phyloP scores from a whole-genome alignment of 768 basidiomycete species.

The Mycena sanguinolenta region DNA sequence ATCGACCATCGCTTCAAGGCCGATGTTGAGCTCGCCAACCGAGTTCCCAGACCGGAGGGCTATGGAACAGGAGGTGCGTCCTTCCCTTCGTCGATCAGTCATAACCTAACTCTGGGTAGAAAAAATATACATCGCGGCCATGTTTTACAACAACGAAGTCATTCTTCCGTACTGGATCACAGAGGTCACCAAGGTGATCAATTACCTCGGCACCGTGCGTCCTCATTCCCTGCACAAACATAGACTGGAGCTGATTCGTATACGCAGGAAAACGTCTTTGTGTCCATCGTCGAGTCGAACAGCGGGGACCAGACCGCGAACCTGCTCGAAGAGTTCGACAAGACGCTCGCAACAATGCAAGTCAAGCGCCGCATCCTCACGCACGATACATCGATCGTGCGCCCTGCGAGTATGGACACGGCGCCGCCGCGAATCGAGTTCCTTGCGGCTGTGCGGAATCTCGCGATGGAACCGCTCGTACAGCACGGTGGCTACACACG shows the following conservation, averaged over 20 bases:
- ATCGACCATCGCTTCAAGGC: slow-evolving; percentile 17
- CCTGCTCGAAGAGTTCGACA: slow-evolving; percentile 46
- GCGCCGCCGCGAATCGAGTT: slow-evolving; percentile 51
- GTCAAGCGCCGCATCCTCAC: slow-evolving; percentile 49
- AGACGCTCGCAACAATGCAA: slow-evolving; percentile 38
- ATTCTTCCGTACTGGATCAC: slow-evolving; percentile 56
- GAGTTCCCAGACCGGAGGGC: neutral
- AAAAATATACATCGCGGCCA: slow-evolving; percentile 54
- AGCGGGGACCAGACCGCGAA: slow-evolving; percentile 48
- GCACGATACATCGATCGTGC: slow-evolving; percentile 41
- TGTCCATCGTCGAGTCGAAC: slow-evolving; percentile 42
- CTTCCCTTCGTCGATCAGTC: neutral
- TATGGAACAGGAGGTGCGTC: slow-evolving; percentile 27
- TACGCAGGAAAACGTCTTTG: slow-evolving; percentile 51
- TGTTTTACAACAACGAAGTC: slow-evolving; percentile 54
- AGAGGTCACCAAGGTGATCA: slow-evolving; percentile 50
- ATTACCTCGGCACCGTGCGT: slow-evolving; percentile 51
- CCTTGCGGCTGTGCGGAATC: slow-evolving; percentile 56
- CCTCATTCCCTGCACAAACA: neutral
- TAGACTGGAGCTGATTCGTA: too few relatives aligned
- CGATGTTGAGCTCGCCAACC: neutral
- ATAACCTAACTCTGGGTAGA: slow-evolving; percentile 32
- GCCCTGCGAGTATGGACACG: slow-evolving; percentile 41
- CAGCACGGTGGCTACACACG: slow-evolving; percentile 51
- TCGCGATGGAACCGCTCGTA: slow-evolving; percentile 56